Evolutionary conservation across 805 yeast genomes (phyloP).

Genomic region (Ogataea pini): DNA sequence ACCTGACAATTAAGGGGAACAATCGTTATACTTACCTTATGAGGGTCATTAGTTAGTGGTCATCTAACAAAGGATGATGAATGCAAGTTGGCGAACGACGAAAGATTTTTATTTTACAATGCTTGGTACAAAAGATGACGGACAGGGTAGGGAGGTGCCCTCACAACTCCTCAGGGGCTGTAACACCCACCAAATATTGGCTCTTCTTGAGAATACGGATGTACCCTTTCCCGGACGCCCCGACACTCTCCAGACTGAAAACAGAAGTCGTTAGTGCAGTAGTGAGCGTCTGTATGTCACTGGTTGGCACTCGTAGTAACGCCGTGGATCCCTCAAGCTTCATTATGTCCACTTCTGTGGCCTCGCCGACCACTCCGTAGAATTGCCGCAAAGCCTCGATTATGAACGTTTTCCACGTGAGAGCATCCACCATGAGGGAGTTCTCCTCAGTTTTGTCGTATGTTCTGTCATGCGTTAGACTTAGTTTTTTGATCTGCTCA

Average conservation of each 20-base stretch:
- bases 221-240: conserved; percentile 10
- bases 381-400: conserved; percentile 22
- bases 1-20: too few relatives aligned
- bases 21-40: too few relatives aligned
- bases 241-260: conserved; percentile 14
- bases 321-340: conserved; percentile 9
- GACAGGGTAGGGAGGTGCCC: too few relatives aligned
- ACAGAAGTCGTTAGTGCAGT: conserved; percentile 21
- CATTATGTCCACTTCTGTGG: conserved; percentile 31
- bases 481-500: not conserved
- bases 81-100: too few relatives aligned
- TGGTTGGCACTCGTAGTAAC: conserved; percentile 26
- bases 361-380: conserved; percentile 32
- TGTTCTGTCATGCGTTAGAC: not conserved
- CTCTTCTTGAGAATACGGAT: conserved; percentile 19
- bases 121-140: too few relatives aligned
- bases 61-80: too few relatives aligned
- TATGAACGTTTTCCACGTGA: conserved; percentile 32
- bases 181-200: conserved; percentile 27
- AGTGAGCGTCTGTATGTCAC: conserved; percentile 22
- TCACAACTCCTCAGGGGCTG: too few relatives aligned
- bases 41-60: too few relatives aligned
- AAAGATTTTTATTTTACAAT: too few relatives aligned
- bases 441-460: not conserved
- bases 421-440: conserved; percentile 13